phyloP scores from a whole-genome alignment of 495 filamentous ascomycete genomes.

The Acidomyces sp. region DNA sequence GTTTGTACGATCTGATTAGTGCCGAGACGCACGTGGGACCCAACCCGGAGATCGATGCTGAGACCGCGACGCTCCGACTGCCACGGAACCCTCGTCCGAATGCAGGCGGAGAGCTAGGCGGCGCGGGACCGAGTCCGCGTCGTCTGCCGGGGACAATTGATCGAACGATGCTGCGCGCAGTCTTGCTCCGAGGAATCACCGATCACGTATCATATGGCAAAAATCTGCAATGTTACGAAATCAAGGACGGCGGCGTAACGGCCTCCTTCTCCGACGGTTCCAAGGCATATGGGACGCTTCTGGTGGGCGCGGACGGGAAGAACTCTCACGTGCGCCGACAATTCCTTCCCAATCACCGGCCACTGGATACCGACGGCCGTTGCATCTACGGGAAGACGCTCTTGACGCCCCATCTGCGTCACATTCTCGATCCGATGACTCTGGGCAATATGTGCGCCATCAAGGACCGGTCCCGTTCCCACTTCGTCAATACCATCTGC shows the following conservation, averaged over 20 bases:
- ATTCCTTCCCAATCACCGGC: conserved; percentile 30
- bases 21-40: conserved; percentile 15
- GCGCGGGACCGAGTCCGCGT: too few species aligned
- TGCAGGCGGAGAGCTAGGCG: too few species aligned
- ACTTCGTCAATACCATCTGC: too few species aligned
- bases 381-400: conserved; percentile 34
- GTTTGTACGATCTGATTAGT: background rate
- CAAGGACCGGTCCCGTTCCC: background rate
- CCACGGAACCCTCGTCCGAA: too few species aligned
- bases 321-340: conserved; percentile 32
- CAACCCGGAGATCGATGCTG: conserved; percentile 16
- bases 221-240: conserved; percentile 22
- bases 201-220: conserved; percentile 20
- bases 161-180: conserved; percentile 16
- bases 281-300: conserved; percentile 25
- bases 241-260: conserved; percentile 13
- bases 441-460: background rate
- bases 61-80: background rate
- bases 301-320: conserved; percentile 38
- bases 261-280: conserved; percentile 33
- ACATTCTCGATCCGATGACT: background rate
- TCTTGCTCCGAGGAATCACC: conserved; percentile 19
- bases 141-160: conserved; percentile 20
- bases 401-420: conserved; percentile 7
- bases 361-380: conserved; percentile 34